Evolutionary conservation across 202 grass and related monocot genomes (phyloP).

Genomic region (Carex sylvatica): DNA sequence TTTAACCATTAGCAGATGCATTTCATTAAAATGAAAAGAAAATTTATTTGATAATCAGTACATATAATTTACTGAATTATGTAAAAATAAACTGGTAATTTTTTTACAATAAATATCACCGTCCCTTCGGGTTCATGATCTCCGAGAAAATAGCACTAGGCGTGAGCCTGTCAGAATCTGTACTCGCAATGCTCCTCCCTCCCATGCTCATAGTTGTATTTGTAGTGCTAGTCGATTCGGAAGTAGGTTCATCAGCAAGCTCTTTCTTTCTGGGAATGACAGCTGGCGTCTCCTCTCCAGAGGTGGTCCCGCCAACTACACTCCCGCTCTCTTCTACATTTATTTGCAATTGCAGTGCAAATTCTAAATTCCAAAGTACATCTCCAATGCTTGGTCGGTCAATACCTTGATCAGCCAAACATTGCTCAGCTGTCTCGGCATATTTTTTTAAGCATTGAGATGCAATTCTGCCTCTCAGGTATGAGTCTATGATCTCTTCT

Average conservation of each 20-base stretch:
- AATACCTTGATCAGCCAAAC: slow-evolving; percentile 46
- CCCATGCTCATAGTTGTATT: slow-evolving; percentile 33
- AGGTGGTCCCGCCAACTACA: slow-evolving; percentile 4
- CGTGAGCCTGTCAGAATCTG: slow-evolving; percentile 36
- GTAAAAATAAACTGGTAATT: neutral
- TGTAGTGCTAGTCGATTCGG: slow-evolving; percentile 34
- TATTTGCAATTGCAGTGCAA: slow-evolving; percentile 51
- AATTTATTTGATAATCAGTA: neutral
- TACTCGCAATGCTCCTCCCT: slow-evolving; percentile 37
- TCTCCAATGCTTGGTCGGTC: slow-evolving; percentile 62
- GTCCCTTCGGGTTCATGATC: slow-evolving; percentile 63
- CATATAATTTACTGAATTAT: neutral
- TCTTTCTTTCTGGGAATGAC: neutral
- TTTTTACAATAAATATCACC: slow-evolving; percentile 27
- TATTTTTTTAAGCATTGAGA: slow-evolving; percentile 55
- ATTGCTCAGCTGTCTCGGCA: slow-evolving; percentile 49
- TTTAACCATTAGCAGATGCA: neutral
- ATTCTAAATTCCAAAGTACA: slow-evolving; percentile 72
- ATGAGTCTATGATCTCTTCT: slow-evolving; percentile 33
- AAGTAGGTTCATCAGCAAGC: slow-evolving; percentile 16
- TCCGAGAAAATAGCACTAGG: slow-evolving; percentile 59
- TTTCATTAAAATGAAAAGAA: neutral
- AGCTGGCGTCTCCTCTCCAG: neutral
- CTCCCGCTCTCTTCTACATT: slow-evolving; percentile 44
- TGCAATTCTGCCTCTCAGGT: slow-evolving; percentile 41